phyloP scores from a whole-genome alignment of 2,329 filamentous ascomycete genomes.

The Aspergillus fischeri region DNA sequence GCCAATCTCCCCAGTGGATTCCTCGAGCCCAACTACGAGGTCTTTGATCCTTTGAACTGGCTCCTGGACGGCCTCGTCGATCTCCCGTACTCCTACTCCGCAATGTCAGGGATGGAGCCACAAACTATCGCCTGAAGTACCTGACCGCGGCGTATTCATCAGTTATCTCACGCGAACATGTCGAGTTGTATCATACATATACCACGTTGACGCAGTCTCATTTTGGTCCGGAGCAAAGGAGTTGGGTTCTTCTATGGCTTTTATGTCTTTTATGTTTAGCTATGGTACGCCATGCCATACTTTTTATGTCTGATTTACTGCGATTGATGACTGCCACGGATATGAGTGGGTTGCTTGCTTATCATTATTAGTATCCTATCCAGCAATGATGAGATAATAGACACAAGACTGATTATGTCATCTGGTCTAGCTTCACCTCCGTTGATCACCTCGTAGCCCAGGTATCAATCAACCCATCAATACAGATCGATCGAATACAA shows the following conservation, averaged over 20 bases:
- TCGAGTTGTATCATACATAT: conserved; percentile 11
- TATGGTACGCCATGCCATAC: neutral
- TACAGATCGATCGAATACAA: neutral
- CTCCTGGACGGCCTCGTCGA: conserved; percentile 82
- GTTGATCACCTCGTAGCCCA: neutral
- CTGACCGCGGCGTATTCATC: neutral
- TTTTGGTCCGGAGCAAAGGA: conserved; percentile 3
- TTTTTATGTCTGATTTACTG: neutral
- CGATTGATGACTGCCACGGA: neutral
- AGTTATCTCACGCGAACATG: neutral
- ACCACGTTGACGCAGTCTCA: conserved; percentile 8
- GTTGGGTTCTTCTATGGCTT: neutral
- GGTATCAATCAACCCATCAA: neutral
- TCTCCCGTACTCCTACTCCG: conserved; percentile 66
- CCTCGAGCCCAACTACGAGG: conserved; percentile 70
- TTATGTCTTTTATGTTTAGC: neutral
- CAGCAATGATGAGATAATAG: neutral
- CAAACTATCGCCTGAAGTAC: conserved; percentile 27
- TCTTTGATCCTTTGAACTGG: conserved; percentile 92
- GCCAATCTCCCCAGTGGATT: conserved; percentile 47
- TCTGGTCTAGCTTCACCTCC: neutral
- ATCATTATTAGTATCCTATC: neutral
- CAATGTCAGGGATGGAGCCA: conserved; percentile 47
- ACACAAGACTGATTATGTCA: neutral
- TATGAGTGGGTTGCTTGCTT: neutral